phyloP scores from a whole-genome alignment of 83 land plant species.

The Diphasiastrum complanatum region DNA sequence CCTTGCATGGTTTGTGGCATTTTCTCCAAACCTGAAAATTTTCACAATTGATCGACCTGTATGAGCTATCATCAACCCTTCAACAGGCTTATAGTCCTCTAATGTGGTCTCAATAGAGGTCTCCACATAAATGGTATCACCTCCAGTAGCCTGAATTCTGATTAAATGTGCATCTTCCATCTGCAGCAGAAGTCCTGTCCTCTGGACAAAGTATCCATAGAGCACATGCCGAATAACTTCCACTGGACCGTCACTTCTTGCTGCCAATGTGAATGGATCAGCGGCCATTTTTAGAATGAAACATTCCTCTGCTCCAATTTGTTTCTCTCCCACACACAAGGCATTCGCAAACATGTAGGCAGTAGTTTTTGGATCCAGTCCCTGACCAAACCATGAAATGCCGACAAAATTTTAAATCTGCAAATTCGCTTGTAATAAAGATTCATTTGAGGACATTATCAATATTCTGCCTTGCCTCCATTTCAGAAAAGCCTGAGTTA shows the following conservation, averaged over 20 bases:
- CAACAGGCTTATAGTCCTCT: conserved; percentile 47
- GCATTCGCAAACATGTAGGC: conserved; percentile 51
- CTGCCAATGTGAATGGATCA: conserved; percentile 41
- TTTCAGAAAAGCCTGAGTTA: too few species aligned
- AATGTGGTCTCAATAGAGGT: conserved; percentile 48
- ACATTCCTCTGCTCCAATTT: conserved; percentile 48
- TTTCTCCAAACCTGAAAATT: conserved; percentile 54
- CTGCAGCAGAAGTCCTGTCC: conserved; percentile 44
- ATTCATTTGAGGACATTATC: too few species aligned
- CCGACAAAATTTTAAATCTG: too few species aligned
- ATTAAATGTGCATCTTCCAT: conserved; percentile 58
- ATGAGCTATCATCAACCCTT: conserved; percentile 57
- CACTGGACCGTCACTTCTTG: conserved; percentile 47
- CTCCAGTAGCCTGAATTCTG: conserved; percentile 41
- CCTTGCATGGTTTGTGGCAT: conserved; percentile 46
- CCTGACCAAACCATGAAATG: too few species aligned
- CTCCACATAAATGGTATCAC: conserved; percentile 55
- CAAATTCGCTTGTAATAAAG: too few species aligned
- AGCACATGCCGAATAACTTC: conserved; percentile 50
- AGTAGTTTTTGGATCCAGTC: conserved; percentile 49
- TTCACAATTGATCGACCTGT: conserved; percentile 48
- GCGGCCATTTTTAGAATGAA: conserved; percentile 50
- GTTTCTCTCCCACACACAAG: conserved; percentile 53
- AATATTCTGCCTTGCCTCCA: too few species aligned
- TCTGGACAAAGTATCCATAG: conserved; percentile 58